Base-by-base conservation (phyloP, 805 yeast species). In the Candida chauliodis region DNA sequence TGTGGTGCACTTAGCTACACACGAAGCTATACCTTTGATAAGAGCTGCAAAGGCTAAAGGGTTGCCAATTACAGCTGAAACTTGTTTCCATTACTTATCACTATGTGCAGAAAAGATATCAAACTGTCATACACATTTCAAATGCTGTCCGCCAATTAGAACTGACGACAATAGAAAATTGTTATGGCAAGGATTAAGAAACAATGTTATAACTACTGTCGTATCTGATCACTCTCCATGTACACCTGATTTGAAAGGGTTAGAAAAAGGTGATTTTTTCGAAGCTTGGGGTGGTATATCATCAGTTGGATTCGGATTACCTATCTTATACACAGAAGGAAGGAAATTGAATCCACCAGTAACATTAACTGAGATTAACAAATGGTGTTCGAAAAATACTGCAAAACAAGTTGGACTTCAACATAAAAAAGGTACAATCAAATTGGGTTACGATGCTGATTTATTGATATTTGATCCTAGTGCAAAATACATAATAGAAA, bases 191-290 rank as follows among this genome's bases (percentile, higher is more conserved):
- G 97, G 91, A 0, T 66, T 91, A 23, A 58, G 75, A 38, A 71
- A 71, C 16, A 79, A 78, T 25, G 64, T 80, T 22, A 81, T 90
- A 43, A 76, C 85, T 11, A 80, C 96, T 3, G 95, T 90, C 4
- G 97, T 91, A 5, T 84, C 95, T 9, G 98, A 90, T 59, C 98
- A 90, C 61, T 86, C 96, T 3, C 98, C 97, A 2, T 90, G 98
- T 62, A 87, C 96, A 0, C 95, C 97, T 0, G 87, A 87, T 43
- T 69, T 90, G 52, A 90, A 90, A 60, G 84, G 86, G 16, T 68
- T 88, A 37, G 82, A 78, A 8, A 71, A 77, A 43, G 96, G 96
- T 28, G 95, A 90, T 56, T 90, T 90, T 57, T 78, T 90, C 50
- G 75, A 81, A 24, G 95, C 97, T 2, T 90, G 98, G 98, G 98